A percentile compares a stretch with the other conserved stretches of the same genome.
Conservation (phyloP, 2,329 filamentous ascomycete genomes). For the Fusarium chlamydosporum region DNA sequence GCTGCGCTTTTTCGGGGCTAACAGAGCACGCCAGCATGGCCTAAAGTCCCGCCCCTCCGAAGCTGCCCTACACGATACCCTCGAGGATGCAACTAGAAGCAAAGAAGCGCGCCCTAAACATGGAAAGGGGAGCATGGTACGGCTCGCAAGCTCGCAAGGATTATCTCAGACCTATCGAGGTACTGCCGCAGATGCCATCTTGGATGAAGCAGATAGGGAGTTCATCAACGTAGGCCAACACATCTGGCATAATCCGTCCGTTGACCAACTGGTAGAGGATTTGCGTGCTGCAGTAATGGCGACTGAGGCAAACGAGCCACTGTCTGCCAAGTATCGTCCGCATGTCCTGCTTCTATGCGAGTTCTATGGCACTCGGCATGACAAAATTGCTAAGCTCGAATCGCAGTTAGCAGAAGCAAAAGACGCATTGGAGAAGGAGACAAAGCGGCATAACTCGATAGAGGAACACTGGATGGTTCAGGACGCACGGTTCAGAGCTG, state of each 20-base stretch:
- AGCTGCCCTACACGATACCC: constrained; percentile 37
- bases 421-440: constrained; percentile 51
- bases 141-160: constrained; percentile 38
- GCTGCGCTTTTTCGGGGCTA: constrained; percentile 48
- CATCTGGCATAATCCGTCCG: constrained; percentile 59
- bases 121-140: constrained; percentile 21
- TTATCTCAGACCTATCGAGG: constrained; percentile 1
- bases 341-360: constrained; percentile 59
- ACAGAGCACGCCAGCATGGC: constrained; percentile 42
- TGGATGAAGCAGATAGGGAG: constrained; percentile 36
- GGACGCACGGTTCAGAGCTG: constrained; percentile 48
- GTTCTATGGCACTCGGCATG: constrained; percentile 52
- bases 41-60: constrained; percentile 44
- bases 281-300: constrained; percentile 61
- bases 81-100: constrained; percentile 17
- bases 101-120: constrained; percentile 11
- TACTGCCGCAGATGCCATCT: background rate
- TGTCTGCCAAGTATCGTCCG: constrained; percentile 60
- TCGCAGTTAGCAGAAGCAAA: constrained; percentile 57
- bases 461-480: constrained; percentile 45
- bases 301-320: constrained; percentile 52
- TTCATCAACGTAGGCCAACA: constrained; percentile 42
- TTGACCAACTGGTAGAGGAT: constrained; percentile 61
- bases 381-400: constrained; percentile 54
- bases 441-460: constrained; percentile 53